A percentile compares a stretch with the other conserved stretches of the same genome.
These are phyloP conservation scores for Yarrowia porcina DNA, from an alignment of 805 yeast genomes.

Conservation along the genomic window DNA sequence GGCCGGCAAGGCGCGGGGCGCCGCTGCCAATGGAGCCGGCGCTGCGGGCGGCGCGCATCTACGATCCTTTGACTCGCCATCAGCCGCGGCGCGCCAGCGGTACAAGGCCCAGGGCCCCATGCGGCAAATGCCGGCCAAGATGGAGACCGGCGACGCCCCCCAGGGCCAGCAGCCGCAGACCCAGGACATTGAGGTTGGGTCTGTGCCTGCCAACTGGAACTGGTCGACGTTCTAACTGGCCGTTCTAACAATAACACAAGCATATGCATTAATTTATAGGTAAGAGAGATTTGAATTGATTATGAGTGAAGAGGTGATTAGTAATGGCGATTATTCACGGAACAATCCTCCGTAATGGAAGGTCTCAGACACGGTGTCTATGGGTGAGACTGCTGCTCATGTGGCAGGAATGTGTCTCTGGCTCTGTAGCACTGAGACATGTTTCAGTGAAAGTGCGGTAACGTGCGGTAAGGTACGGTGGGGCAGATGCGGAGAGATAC, in stretches of 20 bases:
- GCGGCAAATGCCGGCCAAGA: background rate
- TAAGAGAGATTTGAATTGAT: background rate
- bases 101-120: background rate
- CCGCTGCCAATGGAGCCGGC: background rate
- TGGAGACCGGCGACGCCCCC: background rate
- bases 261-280: slow-evolving; percentile 24
- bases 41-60: background rate
- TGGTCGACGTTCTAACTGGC: slow-evolving; percentile 62
- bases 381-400: too few species aligned
- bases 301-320: too few species aligned
- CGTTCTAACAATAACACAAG: background rate
- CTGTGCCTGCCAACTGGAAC: slow-evolving; percentile 73
- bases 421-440: too few species aligned
- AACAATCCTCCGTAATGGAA: too few species aligned
- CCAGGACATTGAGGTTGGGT: slow-evolving; percentile 40
- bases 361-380: too few species aligned
- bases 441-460: too few species aligned
- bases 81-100: slow-evolving; percentile 1
- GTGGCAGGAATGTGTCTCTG: too few species aligned
- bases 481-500: too few species aligned
- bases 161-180: background rate
- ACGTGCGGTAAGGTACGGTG: too few species aligned
- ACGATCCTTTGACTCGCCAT: background rate
- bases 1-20: slow-evolving; percentile 13
- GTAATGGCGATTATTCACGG: too few species aligned